phyloP scores from a whole-genome alignment of 768 basidiomycete species.

The Agaricus sinodeliciosus region DNA sequence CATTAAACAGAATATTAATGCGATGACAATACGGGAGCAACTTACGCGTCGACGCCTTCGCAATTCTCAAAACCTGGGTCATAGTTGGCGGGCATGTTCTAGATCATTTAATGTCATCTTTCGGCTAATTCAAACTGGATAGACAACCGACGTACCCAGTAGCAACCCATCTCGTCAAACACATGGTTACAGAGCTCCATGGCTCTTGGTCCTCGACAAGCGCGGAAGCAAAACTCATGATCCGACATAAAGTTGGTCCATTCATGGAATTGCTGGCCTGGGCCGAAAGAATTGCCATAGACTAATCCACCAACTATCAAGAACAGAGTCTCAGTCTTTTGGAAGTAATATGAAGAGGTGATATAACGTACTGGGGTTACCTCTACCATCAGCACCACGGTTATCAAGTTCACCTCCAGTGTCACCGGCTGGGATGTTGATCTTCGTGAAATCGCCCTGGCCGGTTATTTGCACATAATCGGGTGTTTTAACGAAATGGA shows the following conservation, averaged over 20 bases:
- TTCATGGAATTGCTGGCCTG: conserved; percentile 54
- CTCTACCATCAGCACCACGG: conserved; percentile 57
- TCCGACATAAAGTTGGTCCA: conserved; percentile 85
- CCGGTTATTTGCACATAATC: conserved; percentile 61
- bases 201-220: conserved; percentile 57
- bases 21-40: background rate
- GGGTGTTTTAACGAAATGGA: conserved; percentile 62
- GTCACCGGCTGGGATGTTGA: conserved; percentile 54
- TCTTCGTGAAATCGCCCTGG: conserved; percentile 59
- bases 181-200: conserved; percentile 68
- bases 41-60: conserved; percentile 47
- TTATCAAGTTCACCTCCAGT: conserved; percentile 69
- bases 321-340: conserved; percentile 17
- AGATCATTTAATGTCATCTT: conserved; percentile 19
- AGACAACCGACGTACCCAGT: conserved; percentile 30
- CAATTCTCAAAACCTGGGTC: conserved; percentile 59
- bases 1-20: background rate
- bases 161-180: conserved; percentile 63
- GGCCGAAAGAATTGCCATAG: conserved; percentile 57
- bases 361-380: conserved; percentile 33
- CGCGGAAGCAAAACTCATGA: conserved; percentile 61
- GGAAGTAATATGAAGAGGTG: background rate
- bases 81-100: conserved; percentile 75
- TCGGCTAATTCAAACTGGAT: background rate
- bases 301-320: conserved; percentile 60